Evolutionary conservation across 164 flowering plant genomes (phyloP).

Genomic region (Platanus orientalis): DNA sequence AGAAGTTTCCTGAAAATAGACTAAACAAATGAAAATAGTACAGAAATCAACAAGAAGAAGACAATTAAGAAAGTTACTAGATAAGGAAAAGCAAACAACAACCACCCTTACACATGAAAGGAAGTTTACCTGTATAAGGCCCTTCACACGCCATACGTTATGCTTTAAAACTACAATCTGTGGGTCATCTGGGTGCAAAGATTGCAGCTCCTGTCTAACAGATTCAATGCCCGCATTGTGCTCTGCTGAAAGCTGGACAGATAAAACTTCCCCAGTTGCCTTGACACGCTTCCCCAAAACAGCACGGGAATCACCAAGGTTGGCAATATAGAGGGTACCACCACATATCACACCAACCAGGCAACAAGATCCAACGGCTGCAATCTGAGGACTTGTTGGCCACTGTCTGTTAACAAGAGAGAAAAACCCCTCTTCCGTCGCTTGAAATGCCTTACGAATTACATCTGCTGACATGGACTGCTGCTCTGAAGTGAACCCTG

Average conservation of each 20-base stretch:
- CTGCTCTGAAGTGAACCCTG: conserved; percentile 65
- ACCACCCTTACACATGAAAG: not conserved
- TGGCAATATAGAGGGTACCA: conserved; percentile 71
- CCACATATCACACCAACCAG: conserved; percentile 59
- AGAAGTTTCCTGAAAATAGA: not conserved
- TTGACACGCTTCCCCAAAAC: conserved; percentile 66
- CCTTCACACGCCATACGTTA: conserved; percentile 89
- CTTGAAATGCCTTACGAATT: conserved; percentile 68
- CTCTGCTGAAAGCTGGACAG: conserved; percentile 60
- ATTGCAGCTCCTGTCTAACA: conserved; percentile 64
- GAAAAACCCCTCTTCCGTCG: conserved; percentile 81
- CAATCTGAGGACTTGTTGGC: conserved; percentile 73
- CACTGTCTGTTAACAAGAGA: conserved; percentile 65
- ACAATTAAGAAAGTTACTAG: not conserved
- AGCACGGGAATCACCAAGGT: conserved; percentile 81
- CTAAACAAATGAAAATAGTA: not conserved
- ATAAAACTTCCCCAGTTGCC: conserved; percentile 63
- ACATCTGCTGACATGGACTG: conserved; percentile 66
- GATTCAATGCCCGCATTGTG: conserved; percentile 66
- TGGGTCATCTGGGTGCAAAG: conserved; percentile 75
- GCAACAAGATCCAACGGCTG: conserved; percentile 89
- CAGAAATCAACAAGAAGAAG: not conserved
- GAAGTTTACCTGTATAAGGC: conserved; percentile 66
- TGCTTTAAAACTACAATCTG: conserved; percentile 78
- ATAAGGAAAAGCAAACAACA: not conserved